These are phyloP conservation scores for Lactifluus subvellereus DNA, from an alignment of 768 basidiomycete genomes.

Conservation along the genomic window DNA sequence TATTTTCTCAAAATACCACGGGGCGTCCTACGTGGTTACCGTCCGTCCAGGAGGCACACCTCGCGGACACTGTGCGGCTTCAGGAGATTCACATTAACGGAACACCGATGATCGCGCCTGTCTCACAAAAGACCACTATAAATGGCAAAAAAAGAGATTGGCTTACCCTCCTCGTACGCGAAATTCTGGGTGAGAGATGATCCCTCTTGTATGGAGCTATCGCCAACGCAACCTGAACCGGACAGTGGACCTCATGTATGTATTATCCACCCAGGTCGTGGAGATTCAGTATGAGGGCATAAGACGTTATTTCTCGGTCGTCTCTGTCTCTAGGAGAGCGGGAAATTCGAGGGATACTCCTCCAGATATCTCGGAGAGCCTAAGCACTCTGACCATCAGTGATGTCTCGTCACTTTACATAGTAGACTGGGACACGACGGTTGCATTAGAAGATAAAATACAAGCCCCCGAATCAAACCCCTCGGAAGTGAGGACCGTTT, in stretches of 20 bases:
- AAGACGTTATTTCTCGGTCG: slow-evolving; percentile 51
- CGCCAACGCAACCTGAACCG: not conserved
- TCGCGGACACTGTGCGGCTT: slow-evolving; percentile 49
- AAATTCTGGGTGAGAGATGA: slow-evolving; percentile 53
- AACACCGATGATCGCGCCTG: not conserved
- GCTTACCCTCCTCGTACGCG: slow-evolving; percentile 60
- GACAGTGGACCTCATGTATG: slow-evolving; percentile 66
- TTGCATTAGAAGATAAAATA: slow-evolving; percentile 37
- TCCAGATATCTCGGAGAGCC: slow-evolving; percentile 35
- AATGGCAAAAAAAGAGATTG: slow-evolving; percentile 51
- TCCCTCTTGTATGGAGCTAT: slow-evolving; percentile 14
- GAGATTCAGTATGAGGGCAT: slow-evolving; percentile 60
- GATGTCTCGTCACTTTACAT: slow-evolving; percentile 46
- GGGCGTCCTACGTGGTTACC: slow-evolving; percentile 44
- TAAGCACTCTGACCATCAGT: slow-evolving; percentile 44
- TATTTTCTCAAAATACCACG: slow-evolving; percentile 38
- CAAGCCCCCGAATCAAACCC: slow-evolving; percentile 27
- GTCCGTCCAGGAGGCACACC: slow-evolving; percentile 42
- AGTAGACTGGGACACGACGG: slow-evolving; percentile 61
- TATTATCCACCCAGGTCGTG: slow-evolving; percentile 54
- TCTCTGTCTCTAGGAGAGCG: slow-evolving; percentile 37
- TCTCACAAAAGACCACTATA: slow-evolving; percentile 13
- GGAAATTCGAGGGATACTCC: slow-evolving; percentile 21
- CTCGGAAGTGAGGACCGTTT: slow-evolving; percentile 14
- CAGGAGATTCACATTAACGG: slow-evolving; percentile 38